These are phyloP conservation scores for Dactylonectria estremocensis DNA, from an alignment of 2,329 filamentous ascomycete species.

Conservation along the genomic window DNA sequence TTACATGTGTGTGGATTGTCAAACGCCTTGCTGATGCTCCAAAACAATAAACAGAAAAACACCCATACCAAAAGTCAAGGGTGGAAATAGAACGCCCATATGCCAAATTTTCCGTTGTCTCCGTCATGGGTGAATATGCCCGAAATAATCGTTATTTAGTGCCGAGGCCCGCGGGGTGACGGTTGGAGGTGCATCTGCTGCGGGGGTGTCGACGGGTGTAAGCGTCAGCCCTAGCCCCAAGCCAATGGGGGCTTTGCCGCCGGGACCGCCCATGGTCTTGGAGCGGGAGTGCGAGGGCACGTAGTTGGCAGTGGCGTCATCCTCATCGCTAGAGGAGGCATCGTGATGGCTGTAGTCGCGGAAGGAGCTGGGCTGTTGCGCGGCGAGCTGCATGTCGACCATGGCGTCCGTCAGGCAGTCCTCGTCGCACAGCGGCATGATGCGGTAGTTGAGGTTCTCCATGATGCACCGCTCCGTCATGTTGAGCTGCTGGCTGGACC, in stretches of 20 bases:
- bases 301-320: constrained; percentile 45
- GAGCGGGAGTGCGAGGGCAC: constrained; percentile 54
- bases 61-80: constrained; percentile 7
- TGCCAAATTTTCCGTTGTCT: constrained; percentile 33
- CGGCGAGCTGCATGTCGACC: constrained; percentile 76
- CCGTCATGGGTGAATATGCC: constrained; percentile 39
- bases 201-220: constrained; percentile 47
- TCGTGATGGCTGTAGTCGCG: constrained; percentile 51
- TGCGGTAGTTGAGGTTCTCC: constrained; percentile 74
- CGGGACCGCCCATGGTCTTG: constrained; percentile 49
- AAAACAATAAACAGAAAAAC: not conserved
- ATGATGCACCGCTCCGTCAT: constrained; percentile 75
- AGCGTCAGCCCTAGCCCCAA: constrained; percentile 46
- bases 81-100: constrained; percentile 38
- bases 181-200: constrained; percentile 29
- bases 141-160: constrained; percentile 45
- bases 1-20: constrained; percentile 13
- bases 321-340: constrained; percentile 48
- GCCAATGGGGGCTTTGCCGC: constrained; percentile 42
- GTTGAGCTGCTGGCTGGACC: constrained; percentile 75
- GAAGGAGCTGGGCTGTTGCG: constrained; percentile 48
- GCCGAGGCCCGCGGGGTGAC: constrained; percentile 41
- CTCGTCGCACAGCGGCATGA: constrained; percentile 72
- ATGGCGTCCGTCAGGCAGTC: constrained; percentile 72
- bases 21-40: constrained; percentile 27